phyloP scores from a whole-genome alignment of 73 alveolate genomes.

The Halteria grandinella region DNA sequence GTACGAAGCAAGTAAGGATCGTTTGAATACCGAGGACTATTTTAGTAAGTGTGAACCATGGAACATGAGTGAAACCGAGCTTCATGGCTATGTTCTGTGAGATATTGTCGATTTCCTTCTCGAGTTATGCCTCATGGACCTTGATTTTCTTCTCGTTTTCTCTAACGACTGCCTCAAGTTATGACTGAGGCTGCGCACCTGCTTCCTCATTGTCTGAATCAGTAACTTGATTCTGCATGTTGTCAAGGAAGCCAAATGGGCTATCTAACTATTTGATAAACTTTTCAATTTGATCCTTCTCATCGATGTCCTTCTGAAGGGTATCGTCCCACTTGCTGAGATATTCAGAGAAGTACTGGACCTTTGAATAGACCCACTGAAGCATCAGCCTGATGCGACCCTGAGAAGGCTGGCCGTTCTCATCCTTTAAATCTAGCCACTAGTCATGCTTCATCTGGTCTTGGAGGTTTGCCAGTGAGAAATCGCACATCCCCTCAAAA shows the following conservation, averaged over 20 bases:
- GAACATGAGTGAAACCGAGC: slow-evolving; percentile 48
- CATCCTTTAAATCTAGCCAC: slow-evolving; percentile 54
- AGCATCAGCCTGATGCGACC: slow-evolving; percentile 58
- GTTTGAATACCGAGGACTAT: slow-evolving; percentile 41
- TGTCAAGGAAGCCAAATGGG: slow-evolving; percentile 73
- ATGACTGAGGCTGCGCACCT: slow-evolving; percentile 6
- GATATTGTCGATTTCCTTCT: slow-evolving; percentile 15
- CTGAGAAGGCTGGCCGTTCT: neutral
- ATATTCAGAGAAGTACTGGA: slow-evolving; percentile 49
- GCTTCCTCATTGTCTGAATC: slow-evolving; percentile 31
- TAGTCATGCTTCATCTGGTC: slow-evolving; percentile 62
- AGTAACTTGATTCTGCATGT: slow-evolving; percentile 11
- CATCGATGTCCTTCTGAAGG: slow-evolving; percentile 48
- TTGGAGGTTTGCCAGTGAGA: slow-evolving; percentile 21
- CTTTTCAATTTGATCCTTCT: slow-evolving; percentile 51
- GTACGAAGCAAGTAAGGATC: slow-evolving; percentile 32
- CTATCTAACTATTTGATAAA: slow-evolving; percentile 57
- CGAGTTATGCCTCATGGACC: slow-evolving; percentile 13
- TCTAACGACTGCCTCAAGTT: neutral
- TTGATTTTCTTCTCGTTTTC: slow-evolving; percentile 13
- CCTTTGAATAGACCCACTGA: slow-evolving; percentile 68
- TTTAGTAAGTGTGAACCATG: slow-evolving; percentile 56
- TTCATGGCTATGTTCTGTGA: slow-evolving; percentile 32
- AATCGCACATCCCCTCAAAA: slow-evolving; percentile 54
- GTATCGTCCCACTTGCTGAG: slow-evolving; percentile 64